A percentile compares a stretch with the other conserved stretches of the same genome.
These are phyloP conservation scores for Colletotrichum sp. DNA, from an alignment of 2,329 filamentous ascomycete genomes.

Conservation along the genomic window DNA sequence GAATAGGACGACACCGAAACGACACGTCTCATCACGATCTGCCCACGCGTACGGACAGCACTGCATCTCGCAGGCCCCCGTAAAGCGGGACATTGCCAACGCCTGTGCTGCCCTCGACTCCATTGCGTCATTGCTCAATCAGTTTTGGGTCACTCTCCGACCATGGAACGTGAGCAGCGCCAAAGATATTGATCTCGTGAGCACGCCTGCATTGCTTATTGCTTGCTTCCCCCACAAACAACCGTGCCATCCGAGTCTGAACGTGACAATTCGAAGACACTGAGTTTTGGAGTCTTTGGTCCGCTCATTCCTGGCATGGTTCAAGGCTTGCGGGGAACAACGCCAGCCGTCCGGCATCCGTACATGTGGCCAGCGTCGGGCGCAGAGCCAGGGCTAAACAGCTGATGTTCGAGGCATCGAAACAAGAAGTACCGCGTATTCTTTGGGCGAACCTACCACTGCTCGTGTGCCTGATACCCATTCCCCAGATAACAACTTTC, in stretches of 20 bases:
- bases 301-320: not conserved
- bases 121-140: conserved; percentile 2
- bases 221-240: conserved; percentile 12
- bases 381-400: not conserved
- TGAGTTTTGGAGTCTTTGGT: not conserved
- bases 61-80: not conserved
- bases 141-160: not conserved
- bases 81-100: not conserved
- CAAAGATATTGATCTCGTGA: conserved; percentile 7
- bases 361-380: not conserved
- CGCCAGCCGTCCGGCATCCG: not conserved
- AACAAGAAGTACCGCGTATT: not conserved
- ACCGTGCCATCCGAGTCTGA: conserved; percentile 14
- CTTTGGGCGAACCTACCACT: not conserved
- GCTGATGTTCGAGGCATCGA: not conserved
- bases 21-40: conserved; percentile 1
- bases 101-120: not conserved
- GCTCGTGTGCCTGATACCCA: not conserved
- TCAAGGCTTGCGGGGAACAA: not conserved
- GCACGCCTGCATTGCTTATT: not conserved
- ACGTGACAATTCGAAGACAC: not conserved
- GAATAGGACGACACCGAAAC: conserved; percentile 1
- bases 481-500: not conserved
- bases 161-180: not conserved
- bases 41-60: not conserved